Base-by-base conservation (phyloP, 805 yeast genomes). In the Pichia phayaonensis region DNA sequence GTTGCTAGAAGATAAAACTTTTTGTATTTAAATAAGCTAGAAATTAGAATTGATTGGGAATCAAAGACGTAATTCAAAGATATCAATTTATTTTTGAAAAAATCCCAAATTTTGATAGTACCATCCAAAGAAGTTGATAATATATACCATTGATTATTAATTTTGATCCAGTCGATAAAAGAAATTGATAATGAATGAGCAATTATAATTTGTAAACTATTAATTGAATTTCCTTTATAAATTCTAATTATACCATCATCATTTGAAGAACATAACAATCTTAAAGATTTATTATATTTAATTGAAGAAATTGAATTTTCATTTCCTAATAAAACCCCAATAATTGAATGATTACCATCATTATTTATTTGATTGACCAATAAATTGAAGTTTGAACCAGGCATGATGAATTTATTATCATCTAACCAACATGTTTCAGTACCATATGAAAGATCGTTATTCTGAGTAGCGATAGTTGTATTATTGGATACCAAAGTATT, bases 361-460 rank as follows among this genome's bases (percentile, higher is more conserved):
- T 42, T 44, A 6, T 72, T 72, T 5, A 78, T 59, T 45, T 79
- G 74, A 65, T 77, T 80, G 1, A 88, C 79, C 22, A 75, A 63
- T 11, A 87, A 76, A 7, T 79, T 59, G 46, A 80, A 74, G 47
- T 73, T 73, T 3, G 71, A 59, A 0, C 86, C 84, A 0, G 95
- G 84, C n/a, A 84, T 66, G 3, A 87, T 86, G 64, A 85, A 85
- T 56, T 80, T 85, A 48, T 68, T 65, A 34, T 77, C 77, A 57
- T 81, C 86, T 16, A 90, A 70, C 96, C 96, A 89, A 54, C 83
- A 79, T 4, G 83, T 79, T 53, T 80, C 86, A 2, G 77, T 71
- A 1, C 84, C 83, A 34, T 40, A 57, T 3, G 18, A 16, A 12
- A 16, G 15, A 26, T 26, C 29, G 5, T 16, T 20, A 5, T 20